Percentiles rank a stretch among this genome's conserved stretches.
Evolutionary conservation across 1,284 basidiomycete genomes (phyloP).

Genomic region (Irpex lacteus): DNA sequence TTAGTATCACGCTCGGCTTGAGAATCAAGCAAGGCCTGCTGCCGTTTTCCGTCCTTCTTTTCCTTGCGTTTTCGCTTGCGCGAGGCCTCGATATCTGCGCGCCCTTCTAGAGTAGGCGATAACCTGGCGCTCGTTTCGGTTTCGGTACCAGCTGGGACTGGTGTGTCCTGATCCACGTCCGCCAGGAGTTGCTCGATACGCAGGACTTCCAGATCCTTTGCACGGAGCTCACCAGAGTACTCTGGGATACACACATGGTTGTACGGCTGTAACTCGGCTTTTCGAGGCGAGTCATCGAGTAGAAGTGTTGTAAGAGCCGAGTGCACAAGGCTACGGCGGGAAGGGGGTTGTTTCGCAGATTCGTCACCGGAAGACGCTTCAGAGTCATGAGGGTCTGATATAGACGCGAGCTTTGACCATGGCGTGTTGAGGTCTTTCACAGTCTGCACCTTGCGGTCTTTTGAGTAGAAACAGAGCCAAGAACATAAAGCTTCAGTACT

Average conservation of each 20-base stretch:
- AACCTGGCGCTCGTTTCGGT: neutral
- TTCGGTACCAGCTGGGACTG: neutral
- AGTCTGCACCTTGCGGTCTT: slow-evolving; percentile 66
- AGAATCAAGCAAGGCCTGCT: neutral
- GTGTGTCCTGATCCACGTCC: neutral
- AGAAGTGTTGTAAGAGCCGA: slow-evolving; percentile 72
- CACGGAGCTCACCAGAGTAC: slow-evolving; percentile 49
- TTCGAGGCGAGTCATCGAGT: slow-evolving; percentile 78
- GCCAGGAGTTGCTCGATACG: slow-evolving; percentile 2
- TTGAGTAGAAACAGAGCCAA: neutral
- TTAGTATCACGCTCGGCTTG: slow-evolving; percentile 2
- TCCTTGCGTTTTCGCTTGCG: slow-evolving; percentile 22
- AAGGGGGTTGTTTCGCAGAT: neutral
- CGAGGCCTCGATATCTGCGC: neutral
- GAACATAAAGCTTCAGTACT: slow-evolving; percentile 5
- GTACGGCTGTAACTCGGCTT: slow-evolving; percentile 77
- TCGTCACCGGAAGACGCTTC: neutral
- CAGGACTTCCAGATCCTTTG: slow-evolving; percentile 39
- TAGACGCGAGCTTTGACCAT: slow-evolving; percentile 51
- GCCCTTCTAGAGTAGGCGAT: neutral
- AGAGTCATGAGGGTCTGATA: neutral
- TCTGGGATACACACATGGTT: slow-evolving; percentile 77
- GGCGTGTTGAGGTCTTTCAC: slow-evolving; percentile 76
- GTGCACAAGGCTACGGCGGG: slow-evolving; percentile 33
- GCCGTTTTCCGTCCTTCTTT: slow-evolving; percentile 21